Percentiles rank a stretch among this genome's conserved stretches.
phyloP scores from a whole-genome alignment of 306 rosid species.

The Ormosia emarginata region DNA sequence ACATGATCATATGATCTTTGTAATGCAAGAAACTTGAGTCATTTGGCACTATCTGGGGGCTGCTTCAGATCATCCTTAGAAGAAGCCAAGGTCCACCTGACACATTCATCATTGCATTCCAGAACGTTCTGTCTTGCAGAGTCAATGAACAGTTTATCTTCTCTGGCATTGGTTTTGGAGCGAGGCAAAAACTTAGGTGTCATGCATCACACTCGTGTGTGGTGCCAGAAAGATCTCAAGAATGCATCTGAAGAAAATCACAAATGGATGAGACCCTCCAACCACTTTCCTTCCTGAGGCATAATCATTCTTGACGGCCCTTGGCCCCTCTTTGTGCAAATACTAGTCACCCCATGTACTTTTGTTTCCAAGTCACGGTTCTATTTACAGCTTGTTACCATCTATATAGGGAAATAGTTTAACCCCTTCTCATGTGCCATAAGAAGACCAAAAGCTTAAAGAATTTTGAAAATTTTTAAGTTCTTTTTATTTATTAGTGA shows the following conservation, averaged over 20 bases:
- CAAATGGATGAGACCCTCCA: conserved; percentile 18
- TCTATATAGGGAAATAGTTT: not conserved
- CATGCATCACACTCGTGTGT: conserved; percentile 19
- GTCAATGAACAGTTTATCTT: not conserved
- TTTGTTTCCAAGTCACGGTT: conserved; percentile 14
- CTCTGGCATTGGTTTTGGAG: conserved; percentile 8
- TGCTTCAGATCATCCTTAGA: conserved; percentile 2
- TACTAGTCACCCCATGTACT: not conserved
- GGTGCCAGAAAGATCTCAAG: conserved; percentile 20
- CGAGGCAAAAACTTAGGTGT: conserved; percentile 23
- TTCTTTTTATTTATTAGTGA: not conserved
- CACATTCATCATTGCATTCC: conserved; percentile 29
- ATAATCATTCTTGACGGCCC: conserved; percentile 23
- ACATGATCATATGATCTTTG: not conserved
- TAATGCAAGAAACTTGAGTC: conserved; percentile 10
- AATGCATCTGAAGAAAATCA: conserved; percentile 12
- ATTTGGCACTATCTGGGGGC: conserved; percentile 9
- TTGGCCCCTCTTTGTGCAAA: conserved; percentile 25
- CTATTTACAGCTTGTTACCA: conserved; percentile 7
- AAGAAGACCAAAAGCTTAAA: not conserved
- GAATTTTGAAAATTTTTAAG: not conserved
- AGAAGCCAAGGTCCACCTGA: conserved; percentile 23
- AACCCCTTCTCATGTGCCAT: not conserved
- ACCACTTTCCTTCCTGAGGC: conserved; percentile 21
- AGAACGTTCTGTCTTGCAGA: conserved; percentile 22